These are phyloP conservation scores for Pichia nakasei DNA, from an alignment of 805 yeast species.

Conservation along the genomic window DNA sequence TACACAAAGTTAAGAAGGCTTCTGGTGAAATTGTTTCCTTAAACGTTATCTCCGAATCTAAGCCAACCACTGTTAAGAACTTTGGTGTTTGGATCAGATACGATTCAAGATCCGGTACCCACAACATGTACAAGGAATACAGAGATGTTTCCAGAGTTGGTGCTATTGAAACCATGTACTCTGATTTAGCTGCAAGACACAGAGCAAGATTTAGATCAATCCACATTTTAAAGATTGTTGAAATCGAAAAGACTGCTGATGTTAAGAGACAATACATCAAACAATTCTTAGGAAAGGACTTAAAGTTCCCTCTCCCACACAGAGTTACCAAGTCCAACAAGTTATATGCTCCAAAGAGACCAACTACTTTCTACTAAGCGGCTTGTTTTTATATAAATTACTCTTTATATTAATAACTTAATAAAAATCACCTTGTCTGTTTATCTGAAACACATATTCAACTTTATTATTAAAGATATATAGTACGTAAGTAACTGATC, in stretches of 20 bases:
- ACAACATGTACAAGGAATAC: slow-evolving; percentile 99
- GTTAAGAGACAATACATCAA: slow-evolving; percentile 99
- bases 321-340: slow-evolving; percentile 87
- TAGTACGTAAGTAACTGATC: too few relatives aligned
- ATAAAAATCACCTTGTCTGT: slow-evolving; percentile 9
- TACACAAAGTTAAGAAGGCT: slow-evolving; percentile 99
- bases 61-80: slow-evolving; percentile 99
- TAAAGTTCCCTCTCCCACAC: slow-evolving; percentile 99
- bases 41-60: slow-evolving; percentile 84
- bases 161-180: slow-evolving; percentile 98
- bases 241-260: slow-evolving; percentile 94
- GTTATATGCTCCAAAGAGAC: slow-evolving; percentile 86
- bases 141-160: slow-evolving; percentile 98
- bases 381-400: slow-evolving; percentile 10
- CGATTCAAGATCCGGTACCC: slow-evolving; percentile 99
- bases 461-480: too few relatives aligned
- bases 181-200: slow-evolving; percentile 99
- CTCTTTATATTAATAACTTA: slow-evolving; percentile 10
- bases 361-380: slow-evolving; percentile 89
- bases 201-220: slow-evolving; percentile 99
- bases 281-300: slow-evolving; percentile 91
- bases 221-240: slow-evolving; percentile 99
- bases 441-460: too few relatives aligned
- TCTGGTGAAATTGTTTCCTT: slow-evolving; percentile 98
- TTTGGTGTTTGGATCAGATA: slow-evolving; percentile 99